phyloP scores from a whole-genome alignment of 352 stramenopile species.

The Globisporangium carolinianum region DNA sequence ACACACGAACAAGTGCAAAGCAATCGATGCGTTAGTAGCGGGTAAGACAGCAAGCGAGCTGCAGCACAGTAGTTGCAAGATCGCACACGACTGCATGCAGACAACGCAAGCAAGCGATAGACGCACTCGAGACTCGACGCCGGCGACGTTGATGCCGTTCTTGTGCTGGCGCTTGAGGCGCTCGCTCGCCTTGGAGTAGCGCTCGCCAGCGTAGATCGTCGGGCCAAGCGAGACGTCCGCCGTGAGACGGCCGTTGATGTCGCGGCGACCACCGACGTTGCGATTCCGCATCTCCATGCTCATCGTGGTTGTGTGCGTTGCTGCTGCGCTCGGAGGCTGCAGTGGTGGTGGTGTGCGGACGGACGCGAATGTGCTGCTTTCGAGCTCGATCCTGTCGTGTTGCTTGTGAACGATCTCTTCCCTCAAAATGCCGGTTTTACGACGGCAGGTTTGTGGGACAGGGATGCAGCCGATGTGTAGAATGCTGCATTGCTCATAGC shows the following conservation, averaged over 20 bases:
- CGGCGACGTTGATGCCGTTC: conserved; percentile 30
- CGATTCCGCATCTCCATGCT: conserved; percentile 66
- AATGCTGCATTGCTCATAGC: too few species aligned
- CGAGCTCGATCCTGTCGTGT: too few species aligned
- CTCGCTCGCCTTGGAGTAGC: conserved; percentile 82
- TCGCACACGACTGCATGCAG: too few species aligned
- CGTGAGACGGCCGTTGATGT: conserved; percentile 21
- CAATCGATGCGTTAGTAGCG: too few species aligned
- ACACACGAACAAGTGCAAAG: not conserved
- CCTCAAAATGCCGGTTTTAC: too few species aligned
- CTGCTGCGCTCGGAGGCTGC: not conserved
- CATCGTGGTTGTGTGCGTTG: not conserved
- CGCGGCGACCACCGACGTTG: conserved; percentile 19
- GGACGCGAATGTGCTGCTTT: too few species aligned
- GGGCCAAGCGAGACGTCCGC: conserved; percentile 55
- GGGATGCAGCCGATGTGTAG: not conserved
- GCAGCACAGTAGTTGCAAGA: not conserved
- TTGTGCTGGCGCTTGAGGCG: conserved; percentile 68
- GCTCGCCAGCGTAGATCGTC: conserved; percentile 77
- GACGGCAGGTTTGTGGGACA: too few species aligned
- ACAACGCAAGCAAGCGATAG: not conserved
- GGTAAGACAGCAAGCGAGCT: not conserved
- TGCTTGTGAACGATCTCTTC: too few species aligned
- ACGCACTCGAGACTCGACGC: conserved; percentile 32
- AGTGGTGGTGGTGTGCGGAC: not conserved